Conservation (phyloP, 2,329 filamentous ascomycete species). For the Dryadomyces quercivorus region DNA sequence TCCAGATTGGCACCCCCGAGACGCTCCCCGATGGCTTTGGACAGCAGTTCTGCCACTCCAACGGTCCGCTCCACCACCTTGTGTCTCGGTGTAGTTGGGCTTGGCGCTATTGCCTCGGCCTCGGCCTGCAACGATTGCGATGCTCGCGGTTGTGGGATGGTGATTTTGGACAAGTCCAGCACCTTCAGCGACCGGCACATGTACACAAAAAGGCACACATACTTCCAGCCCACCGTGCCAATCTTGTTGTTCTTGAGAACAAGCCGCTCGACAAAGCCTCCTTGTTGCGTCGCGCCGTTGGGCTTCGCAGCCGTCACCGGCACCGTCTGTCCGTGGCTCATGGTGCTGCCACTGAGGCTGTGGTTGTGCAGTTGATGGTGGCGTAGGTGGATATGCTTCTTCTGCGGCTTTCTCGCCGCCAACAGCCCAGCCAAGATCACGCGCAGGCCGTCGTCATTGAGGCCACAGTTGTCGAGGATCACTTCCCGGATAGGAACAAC, state of each 20-base stretch:
- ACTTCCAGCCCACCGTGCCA: conserved; percentile 77
- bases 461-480: conserved; percentile 72
- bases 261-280: conserved; percentile 74
- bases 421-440: conserved; percentile 78
- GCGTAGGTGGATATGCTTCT: conserved; percentile 32
- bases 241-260: conserved; percentile 89
- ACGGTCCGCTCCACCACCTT: conserved; percentile 16
- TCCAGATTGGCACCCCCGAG: conserved; percentile 66
- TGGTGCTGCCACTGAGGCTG: background rate
- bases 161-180: conserved; percentile 75
- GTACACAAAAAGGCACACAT: conserved; percentile 81
- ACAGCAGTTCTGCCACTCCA: conserved; percentile 55
- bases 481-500: conserved; percentile 84
- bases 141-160: conserved; percentile 44
- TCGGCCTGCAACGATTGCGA: background rate
- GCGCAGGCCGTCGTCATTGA: conserved; percentile 77
- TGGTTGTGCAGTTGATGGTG: conserved; percentile 5
- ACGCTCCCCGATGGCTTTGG: conserved; percentile 64
- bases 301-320: conserved; percentile 15
- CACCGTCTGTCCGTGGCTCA: conserved; percentile 17
- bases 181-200: conserved; percentile 78
- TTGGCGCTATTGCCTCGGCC: background rate
- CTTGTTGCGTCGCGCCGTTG: conserved; percentile 32
- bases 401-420: conserved; percentile 58
- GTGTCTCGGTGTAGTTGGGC: conserved; percentile 1